Percentiles rank a stretch among this genome's conserved stretches.
Conservation (phyloP, 2,329 filamentous ascomycete species). For the Phoma herbarum region DNA sequence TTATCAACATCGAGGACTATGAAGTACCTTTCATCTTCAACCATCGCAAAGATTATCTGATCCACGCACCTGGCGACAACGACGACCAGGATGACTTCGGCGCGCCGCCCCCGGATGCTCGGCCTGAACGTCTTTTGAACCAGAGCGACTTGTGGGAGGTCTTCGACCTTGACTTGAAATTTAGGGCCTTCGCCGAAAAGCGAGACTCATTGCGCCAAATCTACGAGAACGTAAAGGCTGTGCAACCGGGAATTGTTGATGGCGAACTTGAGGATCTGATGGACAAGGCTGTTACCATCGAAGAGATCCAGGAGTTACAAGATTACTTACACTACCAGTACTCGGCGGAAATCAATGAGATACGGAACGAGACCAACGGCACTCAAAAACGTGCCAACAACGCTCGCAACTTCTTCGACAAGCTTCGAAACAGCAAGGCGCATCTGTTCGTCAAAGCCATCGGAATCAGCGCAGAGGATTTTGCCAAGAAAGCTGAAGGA, state of each 20-base stretch:
- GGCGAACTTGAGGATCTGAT: conserved; percentile 82
- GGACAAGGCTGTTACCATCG: conserved; percentile 81
- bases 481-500: conserved; percentile 85
- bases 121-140: conserved; percentile 85
- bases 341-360: conserved; percentile 80
- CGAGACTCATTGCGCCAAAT: conserved; percentile 83
- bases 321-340: conserved; percentile 98
- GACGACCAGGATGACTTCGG: conserved; percentile 68
- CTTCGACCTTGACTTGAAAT: conserved; percentile 93
- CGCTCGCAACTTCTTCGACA: conserved; percentile 81
- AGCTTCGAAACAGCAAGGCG: conserved; percentile 79
- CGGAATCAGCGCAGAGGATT: conserved; percentile 86
- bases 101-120: conserved; percentile 75
- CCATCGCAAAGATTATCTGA: conserved; percentile 96
- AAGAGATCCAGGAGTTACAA: conserved; percentile 95
- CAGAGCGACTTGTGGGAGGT: conserved; percentile 97
- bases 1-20: conserved; percentile 92
- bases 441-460: conserved; percentile 87
- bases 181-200: conserved; percentile 90
- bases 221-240: conserved; percentile 74
- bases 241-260: conserved; percentile 70
- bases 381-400: conserved; percentile 83
- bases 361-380: conserved; percentile 71
- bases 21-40: conserved; percentile 98
- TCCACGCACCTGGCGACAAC: conserved; percentile 77